phyloP scores from a whole-genome alignment of 192 early-diverging fungal species.

The Anaeromyces robustus region DNA sequence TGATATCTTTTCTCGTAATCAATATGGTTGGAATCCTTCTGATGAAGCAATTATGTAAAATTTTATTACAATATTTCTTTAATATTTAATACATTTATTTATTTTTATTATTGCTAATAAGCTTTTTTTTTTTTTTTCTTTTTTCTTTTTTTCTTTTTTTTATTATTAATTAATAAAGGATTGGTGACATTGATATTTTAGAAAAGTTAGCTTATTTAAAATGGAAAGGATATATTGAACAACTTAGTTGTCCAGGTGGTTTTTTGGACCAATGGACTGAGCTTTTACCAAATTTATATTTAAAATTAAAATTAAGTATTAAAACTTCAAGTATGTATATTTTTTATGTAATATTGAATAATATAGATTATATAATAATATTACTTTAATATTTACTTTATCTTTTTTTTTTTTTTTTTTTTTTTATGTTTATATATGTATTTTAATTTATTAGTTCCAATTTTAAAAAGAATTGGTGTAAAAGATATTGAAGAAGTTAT shows the following conservation, averaged over 20 bases:
- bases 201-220: background rate
- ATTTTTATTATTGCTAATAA: no score
- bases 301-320: background rate
- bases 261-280: background rate
- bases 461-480: background rate
- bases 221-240: background rate
- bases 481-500: background rate
- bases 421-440: no score
- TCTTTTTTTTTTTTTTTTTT: no score
- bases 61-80: no score
- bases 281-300: background rate
- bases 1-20: background rate
- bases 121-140: no score
- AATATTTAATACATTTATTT: no score
- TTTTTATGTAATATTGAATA: no score
- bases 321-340: background rate
- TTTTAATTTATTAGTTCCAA: background rate
- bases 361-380: no score
- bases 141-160: no score
- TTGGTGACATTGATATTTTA: background rate
- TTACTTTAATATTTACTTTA: no score
- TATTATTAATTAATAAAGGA: background rate
- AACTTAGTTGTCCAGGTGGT: background rate
- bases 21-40: background rate
- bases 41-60: background rate